Evolutionary conservation across 768 basidiomycete genomes (phyloP).

Genomic region (Podaxis sp.): DNA sequence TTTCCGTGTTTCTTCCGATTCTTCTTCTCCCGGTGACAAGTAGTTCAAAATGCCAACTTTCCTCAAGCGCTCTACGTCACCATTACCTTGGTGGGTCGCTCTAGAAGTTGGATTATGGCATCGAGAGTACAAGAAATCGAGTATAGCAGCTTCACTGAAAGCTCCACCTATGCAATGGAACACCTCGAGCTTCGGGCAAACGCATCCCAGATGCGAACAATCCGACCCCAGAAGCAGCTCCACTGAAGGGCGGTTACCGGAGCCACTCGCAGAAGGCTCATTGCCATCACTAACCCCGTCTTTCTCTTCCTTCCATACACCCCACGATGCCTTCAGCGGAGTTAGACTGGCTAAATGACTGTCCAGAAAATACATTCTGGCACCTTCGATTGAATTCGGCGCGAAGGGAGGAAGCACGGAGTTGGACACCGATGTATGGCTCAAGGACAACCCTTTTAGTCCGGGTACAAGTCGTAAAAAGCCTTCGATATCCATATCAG

Average conservation of each 20-base stretch:
- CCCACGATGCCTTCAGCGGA: background rate
- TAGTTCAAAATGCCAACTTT: background rate
- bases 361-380: background rate
- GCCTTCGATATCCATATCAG: background rate
- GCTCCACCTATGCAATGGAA: background rate
- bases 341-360: background rate
- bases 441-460: slow-evolving; percentile 1
- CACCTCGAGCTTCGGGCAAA: slow-evolving; percentile 7
- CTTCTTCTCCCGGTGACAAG: background rate
- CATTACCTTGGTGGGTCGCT: background rate
- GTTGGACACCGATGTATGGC: too few relatives aligned
- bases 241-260: background rate
- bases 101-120: background rate
- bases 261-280: background rate
- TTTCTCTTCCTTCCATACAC: background rate
- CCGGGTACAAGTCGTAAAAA: background rate
- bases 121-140: background rate
- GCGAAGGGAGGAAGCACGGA: background rate
- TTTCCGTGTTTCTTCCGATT: background rate
- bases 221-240: too few relatives aligned
- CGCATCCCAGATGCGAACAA: background rate
- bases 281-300: background rate
- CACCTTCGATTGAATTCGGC: too few relatives aligned
- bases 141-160: background rate
- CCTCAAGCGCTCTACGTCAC: background rate